Base-by-base conservation (phyloP, 805 yeast genomes). In the Metschnikowia lunata region DNA sequence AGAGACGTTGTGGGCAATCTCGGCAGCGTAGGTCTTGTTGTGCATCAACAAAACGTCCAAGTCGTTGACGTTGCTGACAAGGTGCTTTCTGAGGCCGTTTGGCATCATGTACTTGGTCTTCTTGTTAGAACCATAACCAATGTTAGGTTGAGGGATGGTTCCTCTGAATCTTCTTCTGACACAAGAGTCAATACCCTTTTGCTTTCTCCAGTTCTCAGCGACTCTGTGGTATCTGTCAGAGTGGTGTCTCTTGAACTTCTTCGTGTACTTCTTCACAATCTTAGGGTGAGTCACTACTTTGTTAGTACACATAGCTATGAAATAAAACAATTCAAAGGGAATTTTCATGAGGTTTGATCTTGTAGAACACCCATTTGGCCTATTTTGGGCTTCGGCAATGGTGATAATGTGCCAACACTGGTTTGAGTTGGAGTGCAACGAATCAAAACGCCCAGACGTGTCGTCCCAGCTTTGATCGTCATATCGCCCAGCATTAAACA, bases 131-230 rank as follows among this genome's bases (percentile, higher is more conserved):
- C 99, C 97, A 83, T 88, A 93, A 83, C 99, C 99, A 68, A 93
- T 90, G 82, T 86, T 90, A 82, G 99, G 99, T 83, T 91, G 95
- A 67, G 90, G 81, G 72, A 93, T 88, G 78, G 91, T 85, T 72
- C 99, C 99, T 85, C 97, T 88, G 96, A 93, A 93, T 83, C 93
- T 85, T 83, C 99, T 91, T 83, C 99, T 93, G 74, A 95, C 97
- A 80, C 88, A 83, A 63, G 98, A 90, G 83, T 93, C 99, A 74
- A 93, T 93, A 93, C 99, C 99, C 88, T 93, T 93, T 80, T 95
- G 99, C 82, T 93, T 91, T 88, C 99, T 93, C 99, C 99, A 95
- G 84, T 83, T 85, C 79, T 88, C 97, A 69, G 88, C 79, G 64
- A 93, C 97, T 80, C 99, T 90, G 83, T 83, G 84, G 80, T 89